phyloP scores from a whole-genome alignment of 2,329 filamentous ascomycete species.

The Diaporthe ampelina region DNA sequence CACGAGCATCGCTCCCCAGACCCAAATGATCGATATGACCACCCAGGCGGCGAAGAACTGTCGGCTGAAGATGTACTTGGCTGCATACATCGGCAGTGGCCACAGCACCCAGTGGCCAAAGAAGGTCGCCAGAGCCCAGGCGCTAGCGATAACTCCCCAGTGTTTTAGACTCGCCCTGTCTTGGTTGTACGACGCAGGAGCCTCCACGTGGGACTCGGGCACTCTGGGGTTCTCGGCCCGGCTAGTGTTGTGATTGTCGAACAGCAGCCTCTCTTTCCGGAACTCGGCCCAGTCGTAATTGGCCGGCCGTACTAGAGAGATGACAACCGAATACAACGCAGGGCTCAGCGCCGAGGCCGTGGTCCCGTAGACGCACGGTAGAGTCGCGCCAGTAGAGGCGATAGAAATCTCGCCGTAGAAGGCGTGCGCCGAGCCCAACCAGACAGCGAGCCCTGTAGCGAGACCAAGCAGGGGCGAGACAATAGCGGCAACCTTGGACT shows the following conservation, averaged over 20 bases:
- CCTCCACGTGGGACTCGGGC: conserved; percentile 23
- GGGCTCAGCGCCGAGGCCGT: conserved; percentile 59
- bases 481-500: conserved; percentile 64
- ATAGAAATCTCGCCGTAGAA: conserved; percentile 63
- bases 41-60: conserved; percentile 65
- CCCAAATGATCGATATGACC: conserved; percentile 65
- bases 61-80: conserved; percentile 60
- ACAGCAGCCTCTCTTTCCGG: conserved; percentile 56
- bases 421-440: conserved; percentile 62
- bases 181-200: conserved; percentile 45
- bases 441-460: conserved; percentile 64
- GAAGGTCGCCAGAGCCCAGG: conserved; percentile 64
- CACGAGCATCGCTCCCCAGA: conserved; percentile 64
- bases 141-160: conserved; percentile 60
- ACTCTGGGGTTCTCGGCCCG: background rate
- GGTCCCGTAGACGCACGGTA: conserved; percentile 68
- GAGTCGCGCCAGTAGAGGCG: conserved; percentile 59
- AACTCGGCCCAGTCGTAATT: conserved; percentile 49
- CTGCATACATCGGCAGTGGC: conserved; percentile 68
- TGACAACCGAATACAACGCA: conserved; percentile 37
- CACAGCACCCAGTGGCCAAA: conserved; percentile 67
- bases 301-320: conserved; percentile 38
- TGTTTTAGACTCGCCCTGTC: conserved; percentile 57
- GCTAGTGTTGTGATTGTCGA: conserved; percentile 46
- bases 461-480: conserved; percentile 63